Base-by-base conservation (phyloP, 108 stramenopile genomes). In the Discostella pseudostelligera region DNA sequence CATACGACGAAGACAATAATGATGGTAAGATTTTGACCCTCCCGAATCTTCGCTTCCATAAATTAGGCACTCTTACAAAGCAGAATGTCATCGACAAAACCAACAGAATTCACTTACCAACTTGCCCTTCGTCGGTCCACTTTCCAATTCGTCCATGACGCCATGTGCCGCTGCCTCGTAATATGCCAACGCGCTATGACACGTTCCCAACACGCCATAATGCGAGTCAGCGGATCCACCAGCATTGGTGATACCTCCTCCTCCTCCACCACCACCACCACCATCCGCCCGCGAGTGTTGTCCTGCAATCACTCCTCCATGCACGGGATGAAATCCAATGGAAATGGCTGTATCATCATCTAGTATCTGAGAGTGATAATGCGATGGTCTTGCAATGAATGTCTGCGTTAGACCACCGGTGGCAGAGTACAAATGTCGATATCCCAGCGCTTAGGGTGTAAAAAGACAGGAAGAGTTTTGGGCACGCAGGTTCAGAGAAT, bases 141-240 rank as follows among this genome's bases (percentile, higher is more conserved):
- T 39, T 59, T 90, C 89, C 64, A 90, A 62, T 47, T 68, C 61
- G 63, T 94, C 92, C 79, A 94, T 86, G 32, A 87, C 76, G 0
- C 78, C 83, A 72, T 90, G 56, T 1, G 88, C 92, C 8, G 93
- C 93, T 0, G 86, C 87, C 69, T 86, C 84, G 39, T 84, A 89
- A 65, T 94, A 94, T 8, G 88, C 88, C 71, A 94, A 65, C n/a
- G 76, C 81, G 1, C 73, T 69, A 10, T 68, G 43, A 78, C 92
- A 93, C 8, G 59, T 79, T 10, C 73, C 73, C 25, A 78, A 29
- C 29, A 81, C 74, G 8, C 81, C 81, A 44, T 81, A 81, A 47
- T 79, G 78, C 19, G 21, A 26, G 21, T 56, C 39, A n/a, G 49
- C 47, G 10, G 58, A 6, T 12, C 54, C 53, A 3, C 56, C 65